phyloP scores from a whole-genome alignment of 164 flowering plant species.

The Tetrastigma voinierianum region DNA sequence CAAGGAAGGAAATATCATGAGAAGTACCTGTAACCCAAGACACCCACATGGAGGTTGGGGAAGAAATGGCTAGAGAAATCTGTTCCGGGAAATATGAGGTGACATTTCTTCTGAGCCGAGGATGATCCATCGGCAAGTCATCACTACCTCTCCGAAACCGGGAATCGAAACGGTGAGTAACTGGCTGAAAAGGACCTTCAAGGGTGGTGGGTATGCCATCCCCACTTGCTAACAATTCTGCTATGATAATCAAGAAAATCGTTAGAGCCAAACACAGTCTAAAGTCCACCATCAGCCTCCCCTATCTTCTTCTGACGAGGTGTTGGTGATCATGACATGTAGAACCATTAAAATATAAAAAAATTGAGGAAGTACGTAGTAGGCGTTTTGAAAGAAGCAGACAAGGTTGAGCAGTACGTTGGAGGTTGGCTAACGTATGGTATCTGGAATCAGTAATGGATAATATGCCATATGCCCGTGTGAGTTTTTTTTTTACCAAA shows the following conservation, averaged over 20 bases:
- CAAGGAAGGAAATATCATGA: not conserved
- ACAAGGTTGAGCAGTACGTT: no score
- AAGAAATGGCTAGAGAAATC: slow-evolving; percentile 72
- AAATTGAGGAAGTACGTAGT: no score
- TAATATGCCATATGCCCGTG: no score
- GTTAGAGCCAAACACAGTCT: not conserved
- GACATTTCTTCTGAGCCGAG: slow-evolving; percentile 62
- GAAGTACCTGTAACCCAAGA: slow-evolving; percentile 89
- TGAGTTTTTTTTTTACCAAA: no score
- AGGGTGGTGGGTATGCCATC: slow-evolving; percentile 61
- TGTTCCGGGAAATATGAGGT: slow-evolving; percentile 71
- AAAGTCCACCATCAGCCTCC: not conserved
- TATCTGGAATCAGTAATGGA: no score
- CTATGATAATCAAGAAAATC: not conserved
- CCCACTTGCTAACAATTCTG: not conserved
- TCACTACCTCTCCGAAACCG: slow-evolving; percentile 70
- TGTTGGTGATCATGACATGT: no score
- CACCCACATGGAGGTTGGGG: slow-evolving; percentile 82
- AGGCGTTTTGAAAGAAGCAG: no score
- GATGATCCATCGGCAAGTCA: slow-evolving; percentile 76
- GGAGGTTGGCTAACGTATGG: no score
- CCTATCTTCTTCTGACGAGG: not conserved
- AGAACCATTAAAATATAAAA: no score
- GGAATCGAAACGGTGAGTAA: slow-evolving; percentile 62
- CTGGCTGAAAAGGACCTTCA: slow-evolving; percentile 82